These are phyloP conservation scores for Acanthochlamys bracteata DNA, from an alignment of 106 monocot species.

Conservation along the genomic window DNA sequence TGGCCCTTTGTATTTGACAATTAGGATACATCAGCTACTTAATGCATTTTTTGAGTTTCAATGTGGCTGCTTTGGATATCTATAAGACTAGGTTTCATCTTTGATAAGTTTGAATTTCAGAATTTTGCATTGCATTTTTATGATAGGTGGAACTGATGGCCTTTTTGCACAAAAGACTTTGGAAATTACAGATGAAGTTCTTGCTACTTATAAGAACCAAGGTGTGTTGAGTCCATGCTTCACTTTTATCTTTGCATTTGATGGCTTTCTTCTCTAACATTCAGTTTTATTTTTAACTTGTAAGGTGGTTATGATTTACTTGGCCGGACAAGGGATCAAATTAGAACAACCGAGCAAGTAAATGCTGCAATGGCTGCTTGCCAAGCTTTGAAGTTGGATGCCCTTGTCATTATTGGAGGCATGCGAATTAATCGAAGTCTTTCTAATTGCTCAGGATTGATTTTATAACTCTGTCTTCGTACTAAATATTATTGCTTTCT, in stretches of 20 bases:
- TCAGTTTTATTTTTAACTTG: conserved; percentile 4
- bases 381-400: conserved; percentile 70
- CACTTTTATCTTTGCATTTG: background rate
- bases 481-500: background rate
- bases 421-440: background rate
- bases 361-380: conserved; percentile 75
- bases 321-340: conserved; percentile 83
- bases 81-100: background rate
- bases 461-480: no score
- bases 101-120: background rate
- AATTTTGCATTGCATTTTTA: background rate
- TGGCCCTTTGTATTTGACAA: no score
- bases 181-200: conserved; percentile 75
- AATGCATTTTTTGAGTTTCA: no score
- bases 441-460: background rate
- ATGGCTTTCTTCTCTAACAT: background rate
- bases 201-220: conserved; percentile 84
- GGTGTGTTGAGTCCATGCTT: conserved; percentile 20
- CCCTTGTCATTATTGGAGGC: conserved; percentile 89
- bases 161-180: conserved; percentile 83
- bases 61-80: no score
- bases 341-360: conserved; percentile 78
- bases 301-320: conserved; percentile 89
- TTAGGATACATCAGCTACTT: no score
- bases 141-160: conserved; percentile 77